Base-by-base conservation (phyloP, 2,329 filamentous ascomycete species). In the Fusarium secorum region DNA sequence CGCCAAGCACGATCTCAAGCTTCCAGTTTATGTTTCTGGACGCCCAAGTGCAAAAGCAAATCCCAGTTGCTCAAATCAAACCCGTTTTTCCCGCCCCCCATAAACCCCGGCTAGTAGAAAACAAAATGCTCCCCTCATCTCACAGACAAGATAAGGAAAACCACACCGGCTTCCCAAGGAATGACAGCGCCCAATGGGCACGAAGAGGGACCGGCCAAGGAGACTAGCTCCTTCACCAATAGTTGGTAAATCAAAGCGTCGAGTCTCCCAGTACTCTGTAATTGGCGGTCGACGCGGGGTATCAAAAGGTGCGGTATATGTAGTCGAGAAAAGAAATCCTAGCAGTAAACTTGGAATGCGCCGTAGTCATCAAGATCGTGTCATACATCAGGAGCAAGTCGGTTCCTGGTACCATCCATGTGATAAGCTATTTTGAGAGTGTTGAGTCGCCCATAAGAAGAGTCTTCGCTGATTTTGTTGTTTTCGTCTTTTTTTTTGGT, bases 301-400 rank as follows among this genome's bases (percentile, higher is more conserved):
- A 76, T 76, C 75, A 76, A 76, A 70, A 65, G 64, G 70, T 76
- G 75, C 60, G 65, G 71, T 76, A 76, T 76, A 75, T 75, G 75
- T 76, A 74, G 71, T 73, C 62, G 74, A 74, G 72, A 76, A 76
- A 76, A 68, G 59, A 73, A 76, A 76, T 71, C 68, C 57, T 66
- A 75, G 61, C 59, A 67, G 58, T 45, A 55, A 74, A 73, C 65
- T 66, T 64, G 66, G 60, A 68, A 68, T 72, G 72, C 68, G 68
- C 68, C 70, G 53, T 70, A 59, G 62, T 74, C 65, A 71, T 75
- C 66, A 75, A 69, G 64, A 64, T 76, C 74, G 58, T 76, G 67
- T 75, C 64, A 71, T 70, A 72, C 72, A 68, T 75, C 64, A 73
- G 73, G 60, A 66, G 46, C 59, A 65, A 58, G 56, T 60, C 55